Base-by-base conservation (phyloP, 495 filamentous ascomycete genomes). In the Penicillium longicatenatum region DNA sequence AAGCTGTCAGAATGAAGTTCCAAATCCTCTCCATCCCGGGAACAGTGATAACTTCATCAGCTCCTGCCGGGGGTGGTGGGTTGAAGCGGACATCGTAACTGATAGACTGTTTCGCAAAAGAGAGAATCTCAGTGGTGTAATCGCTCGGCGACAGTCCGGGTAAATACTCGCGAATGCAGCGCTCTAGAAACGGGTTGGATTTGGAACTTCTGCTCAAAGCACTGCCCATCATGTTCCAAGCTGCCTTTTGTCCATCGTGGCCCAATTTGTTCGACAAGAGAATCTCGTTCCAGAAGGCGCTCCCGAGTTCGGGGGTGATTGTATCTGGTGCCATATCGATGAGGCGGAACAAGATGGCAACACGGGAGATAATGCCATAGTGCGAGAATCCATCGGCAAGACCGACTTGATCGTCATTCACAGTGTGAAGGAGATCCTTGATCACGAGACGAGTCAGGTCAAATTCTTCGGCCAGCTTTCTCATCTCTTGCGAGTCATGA, bases 11-110 rank as follows among this genome's bases (percentile, higher is more conserved):
- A 17, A 93, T 86, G 64, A 96, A 85, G 16, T 82, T 84, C 93
- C 93, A 98, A 47, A 97, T 76, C 42, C 90, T 80, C 51, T 94
- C 90, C 49, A 90, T 79, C 9, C 87, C 89, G 17, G 81, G 75
- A 50, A 88, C 79, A 14, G 77, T 64, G 20, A 86, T 73, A 7
- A 80, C 66, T 29, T 78, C 73, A 56, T 80, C 68, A 33, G 79
- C 81, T 11, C 61, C 67, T 4, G 70, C 71, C 22, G 67, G 53
- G 4, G 67, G 55, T 9, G 73, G 69, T 4, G 75, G 72, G 20
- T 76, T 69, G 61, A 77, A 70, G n/a, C 76, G 72, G 26, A 75
- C 62, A 42, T 80, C 70, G 35, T 84, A 83, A 22, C 61, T 63
- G n/a, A 79, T 69, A 0, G 77, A 70, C n/a, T 79, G 73, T 49